These are phyloP conservation scores for Trichoderma arundinaceum DNA, from an alignment of 2,329 filamentous ascomycete species.

Conservation along the genomic window DNA sequence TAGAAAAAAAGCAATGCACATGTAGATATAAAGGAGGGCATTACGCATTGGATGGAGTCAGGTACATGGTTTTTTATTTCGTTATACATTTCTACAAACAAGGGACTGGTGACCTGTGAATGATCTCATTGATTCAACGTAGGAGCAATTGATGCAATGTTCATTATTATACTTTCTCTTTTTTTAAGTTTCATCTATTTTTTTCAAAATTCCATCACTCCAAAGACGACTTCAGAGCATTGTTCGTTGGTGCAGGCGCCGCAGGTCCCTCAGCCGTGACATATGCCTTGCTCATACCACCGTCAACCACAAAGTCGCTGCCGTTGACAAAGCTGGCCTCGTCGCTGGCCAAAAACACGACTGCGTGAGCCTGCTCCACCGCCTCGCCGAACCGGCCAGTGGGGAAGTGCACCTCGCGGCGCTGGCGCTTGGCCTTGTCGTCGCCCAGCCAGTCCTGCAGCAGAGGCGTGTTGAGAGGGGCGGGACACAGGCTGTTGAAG, in stretches of 20 bases:
- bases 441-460: slow-evolving; percentile 94
- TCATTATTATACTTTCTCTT: neutral
- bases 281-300: slow-evolving; percentile 94
- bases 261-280: slow-evolving; percentile 69
- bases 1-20: neutral
- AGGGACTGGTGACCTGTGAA: neutral
- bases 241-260: slow-evolving; percentile 61
- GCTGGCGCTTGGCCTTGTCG: slow-evolving; percentile 77
- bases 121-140: neutral
- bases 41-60: slow-evolving; percentile 19
- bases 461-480: slow-evolving; percentile 88
- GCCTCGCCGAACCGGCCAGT: slow-evolving; percentile 88
- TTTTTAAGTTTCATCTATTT: neutral
- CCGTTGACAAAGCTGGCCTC: slow-evolving; percentile 91
- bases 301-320: slow-evolving; percentile 92
- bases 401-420: slow-evolving; percentile 90
- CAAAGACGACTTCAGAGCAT: slow-evolving; percentile 58
- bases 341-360: slow-evolving; percentile 84
- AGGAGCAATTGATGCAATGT: neutral
- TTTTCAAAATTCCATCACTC: slow-evolving; percentile 37
- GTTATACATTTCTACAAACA: neutral
- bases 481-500: slow-evolving; percentile 90
- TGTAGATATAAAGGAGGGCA: slow-evolving; percentile 20
- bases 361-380: slow-evolving; percentile 90
- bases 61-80: neutral